These are phyloP conservation scores for Aureobasidium namibiae DNA, from an alignment of 2,329 filamentous ascomycete genomes.

Conservation along the genomic window DNA sequence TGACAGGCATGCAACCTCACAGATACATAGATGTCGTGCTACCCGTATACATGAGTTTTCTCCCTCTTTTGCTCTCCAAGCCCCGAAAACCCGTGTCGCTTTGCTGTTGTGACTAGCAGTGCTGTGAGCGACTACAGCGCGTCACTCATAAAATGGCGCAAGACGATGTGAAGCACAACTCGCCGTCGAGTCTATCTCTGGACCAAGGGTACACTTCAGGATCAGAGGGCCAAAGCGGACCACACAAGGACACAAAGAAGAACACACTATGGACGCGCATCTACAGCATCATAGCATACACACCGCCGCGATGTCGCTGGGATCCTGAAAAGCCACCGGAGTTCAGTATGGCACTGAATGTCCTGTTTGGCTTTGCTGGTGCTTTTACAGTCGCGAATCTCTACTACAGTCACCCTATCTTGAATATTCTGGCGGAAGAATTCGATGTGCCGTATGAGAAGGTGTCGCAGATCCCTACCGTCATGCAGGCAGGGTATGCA, in stretches of 20 bases:
- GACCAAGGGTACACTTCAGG: not conserved
- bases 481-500: constrained; percentile 74
- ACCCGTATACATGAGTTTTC: not conserved
- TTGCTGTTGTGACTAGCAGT: not conserved
- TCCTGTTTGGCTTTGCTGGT: constrained; percentile 59
- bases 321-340: constrained; percentile 56
- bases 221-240: not conserved
- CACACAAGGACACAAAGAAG: constrained; percentile 10
- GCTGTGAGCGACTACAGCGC: not conserved
- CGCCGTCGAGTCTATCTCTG: constrained; percentile 1
- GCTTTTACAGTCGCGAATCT: constrained; percentile 71
- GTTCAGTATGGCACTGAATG: constrained; percentile 61
- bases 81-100: no score
- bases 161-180: not conserved
- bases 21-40: constrained; percentile 7
- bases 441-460: constrained; percentile 64
- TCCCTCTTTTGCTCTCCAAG: not conserved
- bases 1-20: not conserved
- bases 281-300: constrained; percentile 43
- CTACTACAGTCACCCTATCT: constrained; percentile 73
- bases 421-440: constrained; percentile 64
- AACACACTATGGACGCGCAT: constrained; percentile 18
- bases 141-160: not conserved
- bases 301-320: constrained; percentile 60
- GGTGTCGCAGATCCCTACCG: constrained; percentile 60